Conservation (phyloP, 2,329 filamentous ascomycete species). For the Xylariaceae sp. region DNA sequence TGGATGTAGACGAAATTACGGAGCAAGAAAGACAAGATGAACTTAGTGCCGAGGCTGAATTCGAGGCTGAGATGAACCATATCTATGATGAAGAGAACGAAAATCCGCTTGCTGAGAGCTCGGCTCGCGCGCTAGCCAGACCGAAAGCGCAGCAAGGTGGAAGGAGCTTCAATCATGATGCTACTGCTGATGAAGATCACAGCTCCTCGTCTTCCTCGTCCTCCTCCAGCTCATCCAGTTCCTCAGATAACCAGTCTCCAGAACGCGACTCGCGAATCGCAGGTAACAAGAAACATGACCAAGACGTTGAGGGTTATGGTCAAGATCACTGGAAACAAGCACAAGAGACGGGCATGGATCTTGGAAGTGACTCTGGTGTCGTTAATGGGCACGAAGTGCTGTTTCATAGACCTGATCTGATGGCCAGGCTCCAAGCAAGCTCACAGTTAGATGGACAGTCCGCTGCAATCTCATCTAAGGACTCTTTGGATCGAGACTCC, state of each 20-base stretch:
- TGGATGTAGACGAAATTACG: conserved; percentile 87
- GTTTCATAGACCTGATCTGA: conserved; percentile 36
- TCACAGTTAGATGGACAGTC: conserved; percentile 3
- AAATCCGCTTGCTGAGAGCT: conserved; percentile 17
- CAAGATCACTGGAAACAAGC: conserved; percentile 69
- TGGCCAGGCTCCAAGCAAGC: conserved; percentile 4
- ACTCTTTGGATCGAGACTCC: conserved; percentile 29
- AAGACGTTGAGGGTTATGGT: conserved; percentile 76
- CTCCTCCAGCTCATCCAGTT: conserved; percentile 18
- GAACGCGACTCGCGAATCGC: conserved; percentile 47
- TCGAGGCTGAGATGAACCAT: conserved; percentile 56
- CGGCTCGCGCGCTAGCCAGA: conserved; percentile 10
- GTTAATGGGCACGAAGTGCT: conserved; percentile 69
- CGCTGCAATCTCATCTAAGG: conserved; percentile 21
- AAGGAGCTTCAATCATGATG: conserved; percentile 28
- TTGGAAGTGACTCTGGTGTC: conserved; percentile 67
- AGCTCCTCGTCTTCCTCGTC: conserved; percentile 12
- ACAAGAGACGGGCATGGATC: conserved; percentile 54
- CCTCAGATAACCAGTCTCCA: conserved; percentile 30
- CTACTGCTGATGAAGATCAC: conserved; percentile 10
- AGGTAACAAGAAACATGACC: conserved; percentile 59
- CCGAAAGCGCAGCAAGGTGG: conserved; percentile 9
- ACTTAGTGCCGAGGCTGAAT: conserved; percentile 51
- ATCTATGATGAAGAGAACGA: conserved; percentile 52
- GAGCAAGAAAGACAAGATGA: conserved; percentile 72